phyloP scores from a whole-genome alignment of 2,329 filamentous ascomycete genomes.

The Fusarium sp. region DNA sequence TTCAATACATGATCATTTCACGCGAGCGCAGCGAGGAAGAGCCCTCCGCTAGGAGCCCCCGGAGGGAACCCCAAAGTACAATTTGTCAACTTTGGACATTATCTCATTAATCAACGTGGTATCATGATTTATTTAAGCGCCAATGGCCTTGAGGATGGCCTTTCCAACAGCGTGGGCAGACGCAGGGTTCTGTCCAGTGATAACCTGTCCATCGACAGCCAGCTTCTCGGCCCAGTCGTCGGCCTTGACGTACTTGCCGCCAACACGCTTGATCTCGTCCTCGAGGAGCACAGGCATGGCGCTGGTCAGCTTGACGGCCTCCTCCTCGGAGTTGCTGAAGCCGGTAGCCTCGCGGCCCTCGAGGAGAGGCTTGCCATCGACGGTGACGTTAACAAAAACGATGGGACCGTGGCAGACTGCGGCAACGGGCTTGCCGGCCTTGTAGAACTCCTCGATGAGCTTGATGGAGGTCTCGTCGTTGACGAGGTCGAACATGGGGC shows the following conservation, averaged over 20 bases:
- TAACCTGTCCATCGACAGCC: slow-evolving; percentile 61
- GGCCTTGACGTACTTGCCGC: slow-evolving; percentile 67
- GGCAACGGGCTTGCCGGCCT: slow-evolving; percentile 69
- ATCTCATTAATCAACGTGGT: neutral
- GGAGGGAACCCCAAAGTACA: neutral
- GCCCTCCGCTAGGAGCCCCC: neutral
- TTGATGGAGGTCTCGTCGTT: slow-evolving; percentile 65
- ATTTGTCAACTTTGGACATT: neutral
- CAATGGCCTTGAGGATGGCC: slow-evolving; percentile 60
- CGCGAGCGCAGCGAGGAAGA: neutral
- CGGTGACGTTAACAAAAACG: slow-evolving; percentile 67
- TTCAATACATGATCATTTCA: neutral
- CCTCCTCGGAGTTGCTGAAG: slow-evolving; percentile 69
- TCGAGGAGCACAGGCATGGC: slow-evolving; percentile 71
- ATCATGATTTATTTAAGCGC: slow-evolving; percentile 24
- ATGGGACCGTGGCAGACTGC: slow-evolving; percentile 77
- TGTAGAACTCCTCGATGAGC: slow-evolving; percentile 71
- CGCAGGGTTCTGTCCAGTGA: slow-evolving; percentile 68
- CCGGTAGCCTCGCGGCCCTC: slow-evolving; percentile 68
- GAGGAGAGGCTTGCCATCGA: slow-evolving; percentile 64
- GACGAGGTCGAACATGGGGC: slow-evolving; percentile 74
- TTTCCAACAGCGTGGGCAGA: slow-evolving; percentile 63
- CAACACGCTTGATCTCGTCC: slow-evolving; percentile 61
- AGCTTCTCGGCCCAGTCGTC: slow-evolving; percentile 62
- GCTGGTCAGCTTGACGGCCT: slow-evolving; percentile 57